Base-by-base conservation (phyloP, 345 rosid species). In the Isatis tinctoria region DNA sequence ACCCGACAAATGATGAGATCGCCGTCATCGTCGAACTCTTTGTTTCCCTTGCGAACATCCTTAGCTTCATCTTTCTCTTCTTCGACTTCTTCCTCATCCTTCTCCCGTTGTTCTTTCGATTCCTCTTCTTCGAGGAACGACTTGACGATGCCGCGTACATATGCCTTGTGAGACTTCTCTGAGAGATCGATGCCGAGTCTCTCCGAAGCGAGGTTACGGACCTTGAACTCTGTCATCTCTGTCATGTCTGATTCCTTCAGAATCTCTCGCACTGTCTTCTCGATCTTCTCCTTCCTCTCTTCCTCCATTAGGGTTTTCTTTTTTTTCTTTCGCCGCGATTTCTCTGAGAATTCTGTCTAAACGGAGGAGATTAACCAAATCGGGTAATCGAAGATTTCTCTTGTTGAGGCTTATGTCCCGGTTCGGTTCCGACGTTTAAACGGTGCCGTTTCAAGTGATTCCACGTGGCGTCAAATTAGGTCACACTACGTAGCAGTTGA, bases 21-120 rank as follows among this genome's bases (percentile, higher is more conserved):
- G 2, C 97, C 97, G 3, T 84, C 90, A 47, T 94, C 97, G 49
- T 88, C 91, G 3, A 76, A 85, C 87, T 91, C 90, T 57, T 80
- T 75, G 33, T 22, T 52, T 43, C 78, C 80, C 13, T 79, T 37
- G 52, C 69, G 18, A 17, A 26, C 56, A 45, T 40, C 80, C 4
- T 74, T 47, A 12, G 8, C 64, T 32, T 48, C 67, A 1, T 39
- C 81, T 36, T 30, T 60, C 75, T 61, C 77, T 24, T 69, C 75
- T 45, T 45, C 80, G 16, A 62, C 82, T 18, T 59, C 74, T 8
- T 71, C 80, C 26, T 72, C 65, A 3, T 67, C 61, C 13, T 52
- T 36, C 30, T 74, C 57, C 6, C 63, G 53, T 44, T 78, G 48
- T 17, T 58, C 43, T 36, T 35, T 89, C 12, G 68, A 67, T 22